A percentile compares a stretch with the other conserved stretches of the same genome.
These are phyloP conservation scores for Daphne laureola DNA, from an alignment of 441 rosid genomes.

Conservation along the genomic window DNA sequence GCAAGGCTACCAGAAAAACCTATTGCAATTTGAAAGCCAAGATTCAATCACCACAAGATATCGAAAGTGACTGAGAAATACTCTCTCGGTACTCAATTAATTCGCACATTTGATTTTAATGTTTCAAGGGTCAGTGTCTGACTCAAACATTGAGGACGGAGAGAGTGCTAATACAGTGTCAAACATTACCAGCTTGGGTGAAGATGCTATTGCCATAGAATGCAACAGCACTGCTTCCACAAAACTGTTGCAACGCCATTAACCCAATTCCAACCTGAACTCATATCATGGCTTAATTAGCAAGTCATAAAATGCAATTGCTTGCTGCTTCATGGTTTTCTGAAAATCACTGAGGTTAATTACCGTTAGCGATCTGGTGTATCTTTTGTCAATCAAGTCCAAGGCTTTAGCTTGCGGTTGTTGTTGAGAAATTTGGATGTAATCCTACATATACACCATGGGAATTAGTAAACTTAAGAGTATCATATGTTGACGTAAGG, in stretches of 20 bases:
- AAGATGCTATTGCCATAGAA: slow-evolving; percentile 31
- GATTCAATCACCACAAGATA: neutral
- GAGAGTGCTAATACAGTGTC: no score
- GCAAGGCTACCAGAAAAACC: slow-evolving; percentile 38
- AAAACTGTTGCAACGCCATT: slow-evolving; percentile 55
- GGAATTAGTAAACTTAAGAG: neutral
- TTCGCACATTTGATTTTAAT: no score
- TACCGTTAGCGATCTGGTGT: slow-evolving; percentile 44
- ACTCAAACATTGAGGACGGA: no score
- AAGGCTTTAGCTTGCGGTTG: slow-evolving; percentile 18
- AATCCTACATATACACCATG: slow-evolving; percentile 20
- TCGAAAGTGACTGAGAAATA: no score
- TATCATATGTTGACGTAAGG: no score
- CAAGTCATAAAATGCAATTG: neutral
- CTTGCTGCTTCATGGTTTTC: neutral
- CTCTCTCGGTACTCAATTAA: no score
- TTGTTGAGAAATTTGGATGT: slow-evolving; percentile 19
- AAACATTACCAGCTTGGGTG: slow-evolving; percentile 31
- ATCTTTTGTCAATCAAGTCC: slow-evolving; percentile 37
- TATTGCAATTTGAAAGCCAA: slow-evolving; percentile 13
- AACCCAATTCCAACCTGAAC: slow-evolving; percentile 64
- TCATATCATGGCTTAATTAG: slow-evolving; percentile 5
- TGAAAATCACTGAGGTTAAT: slow-evolving; percentile 19
- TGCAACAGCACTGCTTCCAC: slow-evolving; percentile 40
- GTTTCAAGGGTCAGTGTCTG: no score